Percentiles rank a stretch among this genome's conserved stretches.
Conservation (phyloP, 192 early-diverging fungal species). For the Coemansia furcata region DNA sequence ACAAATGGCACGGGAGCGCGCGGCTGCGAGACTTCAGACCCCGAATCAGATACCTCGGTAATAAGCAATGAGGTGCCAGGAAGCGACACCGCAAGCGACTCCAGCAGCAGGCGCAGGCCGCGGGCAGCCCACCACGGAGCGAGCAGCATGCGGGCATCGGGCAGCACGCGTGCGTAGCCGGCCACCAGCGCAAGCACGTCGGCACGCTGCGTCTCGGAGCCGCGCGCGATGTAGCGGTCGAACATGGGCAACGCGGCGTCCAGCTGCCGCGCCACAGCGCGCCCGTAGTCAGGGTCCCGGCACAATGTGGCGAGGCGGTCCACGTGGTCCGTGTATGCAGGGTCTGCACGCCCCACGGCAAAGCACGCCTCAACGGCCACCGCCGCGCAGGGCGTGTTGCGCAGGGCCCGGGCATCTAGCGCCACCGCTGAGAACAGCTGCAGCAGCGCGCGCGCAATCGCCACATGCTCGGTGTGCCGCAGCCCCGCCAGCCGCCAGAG, state of each 20-base stretch:
- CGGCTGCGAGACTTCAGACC: neutral
- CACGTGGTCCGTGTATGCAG: neutral
- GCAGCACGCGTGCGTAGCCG: constrained; percentile 12
- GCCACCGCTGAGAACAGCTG: constrained; percentile 17
- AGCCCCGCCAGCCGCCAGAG: constrained; percentile 38
- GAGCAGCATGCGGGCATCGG: constrained; percentile 10
- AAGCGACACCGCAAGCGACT: constrained; percentile 24
- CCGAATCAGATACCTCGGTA: constrained; percentile 1
- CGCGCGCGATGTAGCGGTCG: constrained; percentile 18
- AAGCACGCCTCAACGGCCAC: constrained; percentile 29
- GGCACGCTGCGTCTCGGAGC: constrained; percentile 14
- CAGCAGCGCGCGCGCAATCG: constrained; percentile 7
- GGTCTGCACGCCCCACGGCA: neutral
- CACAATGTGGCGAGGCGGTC: neutral
- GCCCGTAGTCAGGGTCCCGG: neutral
- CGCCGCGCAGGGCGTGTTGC: neutral
- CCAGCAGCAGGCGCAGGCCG: constrained; percentile 21
- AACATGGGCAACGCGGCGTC: constrained; percentile 20
- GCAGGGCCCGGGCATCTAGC: constrained; percentile 5
- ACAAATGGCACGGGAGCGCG: neutral
- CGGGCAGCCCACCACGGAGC: constrained; percentile 29
- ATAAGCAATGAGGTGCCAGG: constrained; percentile 39
- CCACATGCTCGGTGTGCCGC: constrained; percentile 11
- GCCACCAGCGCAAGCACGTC: constrained; percentile 25
- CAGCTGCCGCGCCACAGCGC: neutral